Conservation (phyloP, 2,329 filamentous ascomycete genomes). For the Gyromitra esculenta region DNA sequence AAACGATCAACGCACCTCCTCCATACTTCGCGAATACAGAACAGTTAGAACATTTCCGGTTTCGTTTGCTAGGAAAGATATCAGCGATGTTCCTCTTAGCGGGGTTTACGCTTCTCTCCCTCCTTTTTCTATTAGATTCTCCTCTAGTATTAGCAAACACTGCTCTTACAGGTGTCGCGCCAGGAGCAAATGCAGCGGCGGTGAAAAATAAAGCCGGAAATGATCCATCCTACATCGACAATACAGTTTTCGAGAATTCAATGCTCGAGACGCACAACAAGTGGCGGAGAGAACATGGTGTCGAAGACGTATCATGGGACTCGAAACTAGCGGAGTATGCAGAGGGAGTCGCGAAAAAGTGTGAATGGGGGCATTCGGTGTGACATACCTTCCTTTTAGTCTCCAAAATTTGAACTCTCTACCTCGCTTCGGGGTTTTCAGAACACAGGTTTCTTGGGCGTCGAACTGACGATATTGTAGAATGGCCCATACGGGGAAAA, state of each 20-base stretch:
- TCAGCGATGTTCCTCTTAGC: slow-evolving; percentile 28
- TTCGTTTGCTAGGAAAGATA: background rate
- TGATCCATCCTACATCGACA: slow-evolving; percentile 29
- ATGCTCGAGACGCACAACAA: slow-evolving; percentile 73
- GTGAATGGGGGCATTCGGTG: slow-evolving; percentile 75
- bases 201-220: slow-evolving; percentile 8
- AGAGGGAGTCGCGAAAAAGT: slow-evolving; percentile 70
- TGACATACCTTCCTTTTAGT: background rate
- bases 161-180: background rate
- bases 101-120: background rate
- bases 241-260: slow-evolving; percentile 1
- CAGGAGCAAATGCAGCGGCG: slow-evolving; percentile 6
- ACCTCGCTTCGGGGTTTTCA: background rate
- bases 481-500: slow-evolving; percentile 86
- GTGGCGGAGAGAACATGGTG: slow-evolving; percentile 84
- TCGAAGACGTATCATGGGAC: slow-evolving; percentile 73
- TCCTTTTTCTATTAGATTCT: background rate
- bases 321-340: slow-evolving; percentile 72
- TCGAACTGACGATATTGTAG: slow-evolving; percentile 11
- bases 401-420: background rate
- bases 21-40: no score
- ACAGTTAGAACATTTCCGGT: background rate
- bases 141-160: background rate
- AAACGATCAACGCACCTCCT: background rate
- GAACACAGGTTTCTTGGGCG: background rate